These are phyloP conservation scores for Aspergillus ellipticus DNA, from an alignment of 495 filamentous ascomycete genomes.

Conservation along the genomic window DNA sequence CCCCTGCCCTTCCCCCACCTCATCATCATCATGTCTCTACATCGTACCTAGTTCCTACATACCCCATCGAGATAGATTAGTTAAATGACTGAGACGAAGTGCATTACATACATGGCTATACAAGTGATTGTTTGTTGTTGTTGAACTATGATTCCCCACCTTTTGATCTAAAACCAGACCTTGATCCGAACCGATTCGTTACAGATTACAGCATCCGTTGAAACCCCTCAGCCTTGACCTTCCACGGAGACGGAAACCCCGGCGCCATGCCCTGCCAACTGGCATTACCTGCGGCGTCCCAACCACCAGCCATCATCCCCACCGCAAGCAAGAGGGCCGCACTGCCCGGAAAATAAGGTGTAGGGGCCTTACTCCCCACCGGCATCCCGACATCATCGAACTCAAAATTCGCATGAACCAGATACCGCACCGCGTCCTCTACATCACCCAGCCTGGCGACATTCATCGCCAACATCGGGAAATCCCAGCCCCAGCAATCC, in stretches of 20 bases:
- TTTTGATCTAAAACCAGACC: no score
- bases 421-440: constrained; percentile 8
- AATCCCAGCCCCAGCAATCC: constrained; percentile 17
- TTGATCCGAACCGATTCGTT: no score
- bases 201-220: background rate
- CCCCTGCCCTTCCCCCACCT: constrained; percentile 6
- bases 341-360: constrained; percentile 52
- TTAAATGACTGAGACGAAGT: constrained; percentile 1
- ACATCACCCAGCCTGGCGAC: constrained; percentile 9
- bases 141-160: no score
- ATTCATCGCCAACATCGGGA: constrained; percentile 18
- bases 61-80: constrained; percentile 8
- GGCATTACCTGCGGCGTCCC: constrained; percentile 30
- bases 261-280: background rate
- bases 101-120: background rate
- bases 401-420: constrained; percentile 8
- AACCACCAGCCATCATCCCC: constrained; percentile 54
- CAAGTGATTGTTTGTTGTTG: background rate
- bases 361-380: constrained; percentile 48
- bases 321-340: constrained; percentile 46
- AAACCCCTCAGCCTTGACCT: constrained; percentile 45
- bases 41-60: background rate
- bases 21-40: background rate
- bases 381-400: constrained; percentile 30
- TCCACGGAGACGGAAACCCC: constrained; percentile 40